These are phyloP conservation scores for Eimeria maxima DNA, from an alignment of 169 alveolate genomes.

Conservation along the genomic window DNA sequence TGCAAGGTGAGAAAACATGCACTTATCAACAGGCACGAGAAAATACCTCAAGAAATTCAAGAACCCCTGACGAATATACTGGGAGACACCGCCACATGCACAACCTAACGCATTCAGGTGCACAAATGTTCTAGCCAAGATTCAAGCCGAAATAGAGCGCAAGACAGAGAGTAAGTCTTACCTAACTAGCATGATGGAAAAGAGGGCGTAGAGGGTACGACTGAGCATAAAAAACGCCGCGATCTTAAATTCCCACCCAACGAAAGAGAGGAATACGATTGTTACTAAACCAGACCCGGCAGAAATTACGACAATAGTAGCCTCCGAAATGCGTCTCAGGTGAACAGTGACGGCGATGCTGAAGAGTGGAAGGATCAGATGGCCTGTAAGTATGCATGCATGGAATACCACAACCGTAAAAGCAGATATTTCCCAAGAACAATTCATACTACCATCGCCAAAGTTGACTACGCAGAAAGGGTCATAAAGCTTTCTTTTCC, in stretches of 20 bases:
- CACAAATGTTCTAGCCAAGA: not conserved
- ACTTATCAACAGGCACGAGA: not conserved
- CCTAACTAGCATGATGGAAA: slow-evolving; percentile 70
- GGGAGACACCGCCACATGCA: not conserved
- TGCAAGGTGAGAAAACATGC: slow-evolving; percentile 2
- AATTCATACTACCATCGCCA: not conserved
- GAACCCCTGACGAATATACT: not conserved
- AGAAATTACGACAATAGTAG: slow-evolving; percentile 10
- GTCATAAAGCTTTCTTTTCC: not conserved
- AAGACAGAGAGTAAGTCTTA: not conserved
- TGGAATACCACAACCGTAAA: not conserved
- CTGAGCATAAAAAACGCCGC: slow-evolving; percentile 31
- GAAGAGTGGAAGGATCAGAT: slow-evolving; percentile 53
- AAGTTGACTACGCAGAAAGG: not conserved
- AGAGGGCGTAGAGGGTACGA: slow-evolving; percentile 42
- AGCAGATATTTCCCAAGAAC: not conserved
- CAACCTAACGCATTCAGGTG: not conserved
- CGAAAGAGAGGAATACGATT: not conserved
- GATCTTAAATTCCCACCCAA: slow-evolving; percentile 55
- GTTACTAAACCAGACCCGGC: slow-evolving; percentile 32
- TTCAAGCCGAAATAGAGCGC: not conserved
- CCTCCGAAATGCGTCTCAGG: slow-evolving; percentile 69
- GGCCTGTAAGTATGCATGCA: slow-evolving; percentile 20
- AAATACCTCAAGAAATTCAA: not conserved
- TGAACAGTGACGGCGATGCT: slow-evolving; percentile 67